These are phyloP conservation scores for Capsicum chinense DNA, from an alignment of 257 asterid genomes.

Conservation along the genomic window DNA sequence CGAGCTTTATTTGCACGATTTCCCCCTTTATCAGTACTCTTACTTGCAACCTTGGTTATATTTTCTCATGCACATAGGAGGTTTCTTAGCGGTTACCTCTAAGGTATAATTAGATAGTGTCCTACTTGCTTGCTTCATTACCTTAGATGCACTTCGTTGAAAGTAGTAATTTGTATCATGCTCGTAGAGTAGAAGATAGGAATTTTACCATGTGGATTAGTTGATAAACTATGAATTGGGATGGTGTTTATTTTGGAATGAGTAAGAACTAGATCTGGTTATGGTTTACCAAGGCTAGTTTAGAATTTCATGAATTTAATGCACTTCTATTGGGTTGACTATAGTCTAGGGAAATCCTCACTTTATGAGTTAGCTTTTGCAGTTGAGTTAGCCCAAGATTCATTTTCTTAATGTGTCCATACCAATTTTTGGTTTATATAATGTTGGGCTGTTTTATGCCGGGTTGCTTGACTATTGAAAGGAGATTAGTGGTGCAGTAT, in stretches of 20 bases:
- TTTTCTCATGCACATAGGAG: conserved; percentile 16
- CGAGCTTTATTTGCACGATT: conserved; percentile 13
- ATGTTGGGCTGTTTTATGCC: background rate
- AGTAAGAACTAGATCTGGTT: conserved; percentile 1
- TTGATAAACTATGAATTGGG: background rate
- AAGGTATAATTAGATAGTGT: background rate
- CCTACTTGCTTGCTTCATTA: conserved; percentile 17
- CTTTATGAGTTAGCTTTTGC: background rate
- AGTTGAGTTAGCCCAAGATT: background rate
- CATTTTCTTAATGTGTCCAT: conserved; percentile 8
- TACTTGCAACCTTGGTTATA: background rate
- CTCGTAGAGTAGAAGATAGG: background rate
- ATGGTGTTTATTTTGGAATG: background rate
- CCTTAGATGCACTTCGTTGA: background rate
- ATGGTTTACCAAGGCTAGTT: background rate
- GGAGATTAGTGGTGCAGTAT: too few species aligned
- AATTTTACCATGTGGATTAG: background rate
- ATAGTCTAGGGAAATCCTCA: background rate
- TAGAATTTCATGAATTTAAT: background rate
- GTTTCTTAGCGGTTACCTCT: background rate
- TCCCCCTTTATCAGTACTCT: background rate
- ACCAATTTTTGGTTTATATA: background rate
- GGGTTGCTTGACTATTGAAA: too few species aligned
- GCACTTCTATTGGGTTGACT: background rate
- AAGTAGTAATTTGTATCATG: conserved; percentile 18